phyloP scores from a whole-genome alignment of 2,329 filamentous ascomycete species.

The Xylariaceae sp. region DNA sequence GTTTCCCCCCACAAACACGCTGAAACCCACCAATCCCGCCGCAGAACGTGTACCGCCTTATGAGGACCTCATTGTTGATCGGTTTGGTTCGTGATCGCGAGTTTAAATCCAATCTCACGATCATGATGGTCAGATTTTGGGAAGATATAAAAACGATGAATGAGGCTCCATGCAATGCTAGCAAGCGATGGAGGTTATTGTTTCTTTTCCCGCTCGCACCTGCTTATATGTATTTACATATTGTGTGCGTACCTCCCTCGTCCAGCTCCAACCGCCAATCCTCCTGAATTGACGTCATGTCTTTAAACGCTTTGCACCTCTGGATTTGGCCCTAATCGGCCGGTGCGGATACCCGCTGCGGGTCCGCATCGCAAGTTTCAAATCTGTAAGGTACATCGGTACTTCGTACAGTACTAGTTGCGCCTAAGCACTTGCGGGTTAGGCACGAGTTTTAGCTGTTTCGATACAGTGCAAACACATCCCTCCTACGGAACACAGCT shows the following conservation, averaged over 20 bases:
- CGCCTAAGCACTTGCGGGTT: no score
- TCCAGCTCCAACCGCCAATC: background rate
- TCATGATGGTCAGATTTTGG: no score
- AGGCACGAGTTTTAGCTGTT: no score
- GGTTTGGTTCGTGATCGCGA: no score
- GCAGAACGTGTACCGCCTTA: background rate
- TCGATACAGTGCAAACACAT: no score
- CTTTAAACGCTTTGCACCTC: background rate
- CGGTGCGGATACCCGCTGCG: background rate
- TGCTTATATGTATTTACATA: background rate
- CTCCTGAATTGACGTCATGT: constrained; percentile 1
- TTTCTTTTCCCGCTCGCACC: background rate
- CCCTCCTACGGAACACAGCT: no score
- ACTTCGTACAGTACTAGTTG: background rate
- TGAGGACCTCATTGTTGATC: no score
- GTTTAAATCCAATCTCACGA: no score
- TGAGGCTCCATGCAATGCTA: background rate
- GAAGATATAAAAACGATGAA: background rate
- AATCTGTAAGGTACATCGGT: background rate
- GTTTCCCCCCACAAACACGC: background rate
- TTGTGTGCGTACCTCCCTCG: no score
- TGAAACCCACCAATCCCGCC: constrained; percentile 7
- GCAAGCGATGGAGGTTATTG: background rate
- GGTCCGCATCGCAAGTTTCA: background rate
- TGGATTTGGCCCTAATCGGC: background rate